phyloP scores from a whole-genome alignment of 116 monocot genomes.

The Papilionanthe hybrid region DNA sequence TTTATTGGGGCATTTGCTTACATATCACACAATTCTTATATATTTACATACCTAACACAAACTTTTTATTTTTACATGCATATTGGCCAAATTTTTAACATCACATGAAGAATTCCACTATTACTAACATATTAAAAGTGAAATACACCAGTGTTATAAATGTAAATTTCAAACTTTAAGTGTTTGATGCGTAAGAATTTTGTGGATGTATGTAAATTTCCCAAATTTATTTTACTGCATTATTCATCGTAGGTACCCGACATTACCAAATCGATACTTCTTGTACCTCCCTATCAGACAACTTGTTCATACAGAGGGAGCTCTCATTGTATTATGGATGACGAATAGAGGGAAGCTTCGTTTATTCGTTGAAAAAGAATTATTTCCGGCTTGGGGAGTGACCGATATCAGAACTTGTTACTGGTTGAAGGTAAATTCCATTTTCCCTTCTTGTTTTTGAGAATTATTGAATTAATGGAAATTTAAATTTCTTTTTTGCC shows the following conservation, averaged over 20 bases:
- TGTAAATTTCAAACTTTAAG: too few relatives aligned
- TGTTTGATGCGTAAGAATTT: too few relatives aligned
- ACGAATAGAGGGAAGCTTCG: slow-evolving; percentile 80
- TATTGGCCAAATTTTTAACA: too few relatives aligned
- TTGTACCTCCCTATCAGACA: slow-evolving; percentile 72
- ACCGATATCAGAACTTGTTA: slow-evolving; percentile 41
- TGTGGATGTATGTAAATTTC: too few relatives aligned
- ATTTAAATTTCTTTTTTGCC: background rate
- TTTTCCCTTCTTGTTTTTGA: background rate
- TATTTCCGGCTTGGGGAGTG: slow-evolving; percentile 88
- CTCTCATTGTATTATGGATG: slow-evolving; percentile 85
- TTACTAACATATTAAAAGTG: too few relatives aligned
- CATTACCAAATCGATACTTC: slow-evolving; percentile 71
- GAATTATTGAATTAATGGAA: background rate
- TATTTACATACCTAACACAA: too few relatives aligned
- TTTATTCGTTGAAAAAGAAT: slow-evolving; percentile 69
- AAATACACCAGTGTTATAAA: too few relatives aligned
- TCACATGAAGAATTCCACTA: too few relatives aligned
- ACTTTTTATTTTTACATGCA: too few relatives aligned
- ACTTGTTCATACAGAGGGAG: slow-evolving; percentile 75
- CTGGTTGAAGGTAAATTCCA: slow-evolving; percentile 72
- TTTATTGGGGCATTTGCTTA: too few relatives aligned
- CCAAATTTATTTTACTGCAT: background rate
- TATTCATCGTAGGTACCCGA: slow-evolving; percentile 63
- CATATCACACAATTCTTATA: too few relatives aligned